phyloP scores from a whole-genome alignment of 2,329 filamentous ascomycete genomes.

The Gremmenia infestans region DNA sequence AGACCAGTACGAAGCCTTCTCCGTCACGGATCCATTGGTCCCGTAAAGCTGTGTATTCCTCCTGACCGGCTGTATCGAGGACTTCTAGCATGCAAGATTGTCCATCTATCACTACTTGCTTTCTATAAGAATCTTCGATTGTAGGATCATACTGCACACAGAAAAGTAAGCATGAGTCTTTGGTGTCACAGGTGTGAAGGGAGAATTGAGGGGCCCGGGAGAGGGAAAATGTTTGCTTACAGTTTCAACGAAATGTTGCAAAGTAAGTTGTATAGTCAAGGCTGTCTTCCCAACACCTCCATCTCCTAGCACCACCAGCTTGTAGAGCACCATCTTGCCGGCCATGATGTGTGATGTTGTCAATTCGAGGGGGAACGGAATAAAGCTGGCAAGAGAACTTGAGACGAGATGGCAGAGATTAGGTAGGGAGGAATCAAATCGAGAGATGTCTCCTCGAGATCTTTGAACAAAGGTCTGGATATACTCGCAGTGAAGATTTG shows the following conservation, averaged over 20 bases:
- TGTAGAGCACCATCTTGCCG: slow-evolving; percentile 93
- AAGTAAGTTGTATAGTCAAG: slow-evolving; percentile 90
- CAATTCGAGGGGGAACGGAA: slow-evolving; percentile 5
- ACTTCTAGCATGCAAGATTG: slow-evolving; percentile 98
- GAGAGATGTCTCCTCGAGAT: background rate
- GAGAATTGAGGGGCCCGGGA: background rate
- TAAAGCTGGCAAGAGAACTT: slow-evolving; percentile 9
- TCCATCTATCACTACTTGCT: slow-evolving; percentile 87
- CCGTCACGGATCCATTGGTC: slow-evolving; percentile 99
- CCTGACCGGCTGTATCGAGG: slow-evolving; percentile 93
- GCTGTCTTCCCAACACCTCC: slow-evolving; percentile 93
- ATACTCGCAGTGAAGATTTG: slow-evolving; percentile 1
- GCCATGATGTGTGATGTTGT: slow-evolving; percentile 51
- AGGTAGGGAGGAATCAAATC: background rate
- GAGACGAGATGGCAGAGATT: slow-evolving; percentile 1
- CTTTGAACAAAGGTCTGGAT: background rate
- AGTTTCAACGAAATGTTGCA: slow-evolving; percentile 98
- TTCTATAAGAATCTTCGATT: slow-evolving; percentile 83
- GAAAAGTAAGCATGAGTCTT: slow-evolving; percentile 16
- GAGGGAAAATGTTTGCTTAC: slow-evolving; percentile 38
- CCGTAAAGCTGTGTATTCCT: slow-evolving; percentile 94
- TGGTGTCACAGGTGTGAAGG: background rate
- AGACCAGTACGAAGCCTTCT: slow-evolving; percentile 95
- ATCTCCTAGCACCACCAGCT: slow-evolving; percentile 90
- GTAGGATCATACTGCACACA: slow-evolving; percentile 64